Conservation (phyloP, 352 stramenopile species). For the Phytophthora crassamura region DNA sequence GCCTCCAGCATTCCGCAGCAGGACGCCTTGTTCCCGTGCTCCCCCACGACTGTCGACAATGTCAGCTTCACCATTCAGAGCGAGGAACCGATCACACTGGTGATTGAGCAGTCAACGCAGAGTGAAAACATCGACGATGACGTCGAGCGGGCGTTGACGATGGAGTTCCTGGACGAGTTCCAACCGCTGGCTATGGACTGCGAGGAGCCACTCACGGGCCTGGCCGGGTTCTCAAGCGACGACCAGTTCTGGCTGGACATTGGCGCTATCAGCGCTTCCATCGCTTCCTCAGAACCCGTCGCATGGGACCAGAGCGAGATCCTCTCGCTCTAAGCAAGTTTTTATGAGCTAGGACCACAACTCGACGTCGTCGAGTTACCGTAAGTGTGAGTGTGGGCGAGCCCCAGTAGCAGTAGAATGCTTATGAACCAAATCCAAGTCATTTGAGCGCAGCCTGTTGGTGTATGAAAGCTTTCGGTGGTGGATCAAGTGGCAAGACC, state of each 20-base stretch:
- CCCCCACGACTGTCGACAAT: slow-evolving; percentile 20
- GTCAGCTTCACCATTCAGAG: slow-evolving; percentile 12
- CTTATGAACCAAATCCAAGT: slow-evolving; percentile 28
- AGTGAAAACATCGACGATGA: slow-evolving; percentile 13
- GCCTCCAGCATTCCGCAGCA: slow-evolving; percentile 5
- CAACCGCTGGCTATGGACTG: slow-evolving; percentile 32
- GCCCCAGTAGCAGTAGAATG: slow-evolving; percentile 25
- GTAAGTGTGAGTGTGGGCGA: slow-evolving; percentile 15
- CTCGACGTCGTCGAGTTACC: slow-evolving; percentile 25
- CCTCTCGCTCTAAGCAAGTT: slow-evolving; percentile 28
- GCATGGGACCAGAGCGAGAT: slow-evolving; percentile 27
- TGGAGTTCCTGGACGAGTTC: slow-evolving; percentile 42
- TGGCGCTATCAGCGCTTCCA: slow-evolving; percentile 25
- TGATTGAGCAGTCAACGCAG: not conserved
- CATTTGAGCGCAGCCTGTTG: not conserved
- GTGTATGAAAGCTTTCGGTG: no score
- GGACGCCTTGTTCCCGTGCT: slow-evolving; percentile 19
- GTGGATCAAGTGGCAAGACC: no score
- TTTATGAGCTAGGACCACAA: slow-evolving; percentile 22
- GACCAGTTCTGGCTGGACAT: slow-evolving; percentile 32
- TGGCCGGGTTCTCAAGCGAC: slow-evolving; percentile 24
- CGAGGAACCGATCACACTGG: not conserved
- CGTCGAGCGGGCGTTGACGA: slow-evolving; percentile 28
- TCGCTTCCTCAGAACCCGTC: slow-evolving; percentile 19
- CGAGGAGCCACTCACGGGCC: slow-evolving; percentile 17